These are phyloP conservation scores for Psilocybe subaeruginosa DNA, from an alignment of 768 basidiomycete genomes.

Conservation along the genomic window DNA sequence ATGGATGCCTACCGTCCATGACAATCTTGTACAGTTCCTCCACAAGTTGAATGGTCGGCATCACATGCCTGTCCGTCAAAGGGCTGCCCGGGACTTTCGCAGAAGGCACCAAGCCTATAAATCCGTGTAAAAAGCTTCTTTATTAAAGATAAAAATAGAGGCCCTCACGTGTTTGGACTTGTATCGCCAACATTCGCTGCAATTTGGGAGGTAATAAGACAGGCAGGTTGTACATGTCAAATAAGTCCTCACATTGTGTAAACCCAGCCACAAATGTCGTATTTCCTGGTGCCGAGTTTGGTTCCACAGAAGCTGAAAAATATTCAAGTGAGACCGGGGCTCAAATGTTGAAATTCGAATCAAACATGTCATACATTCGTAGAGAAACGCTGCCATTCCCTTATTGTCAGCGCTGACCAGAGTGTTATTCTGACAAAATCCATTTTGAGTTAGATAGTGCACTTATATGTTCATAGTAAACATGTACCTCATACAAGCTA, in stretches of 20 bases:
- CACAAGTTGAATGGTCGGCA: conserved; percentile 75
- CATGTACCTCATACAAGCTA: conserved; percentile 68
- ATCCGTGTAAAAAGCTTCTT: conserved; percentile 5
- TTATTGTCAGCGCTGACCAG: conserved; percentile 84
- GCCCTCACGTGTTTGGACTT: conserved; percentile 73
- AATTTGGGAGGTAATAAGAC: conserved; percentile 5
- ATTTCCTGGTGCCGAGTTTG: conserved; percentile 67
- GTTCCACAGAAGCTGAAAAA: conserved; percentile 60
- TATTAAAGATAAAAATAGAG: conserved; percentile 8
- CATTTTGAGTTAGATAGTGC: conserved; percentile 3
- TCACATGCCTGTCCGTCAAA: conserved; percentile 73
- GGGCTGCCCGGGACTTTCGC: conserved; percentile 72
- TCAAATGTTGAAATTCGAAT: background rate
- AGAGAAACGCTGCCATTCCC: conserved; percentile 82
- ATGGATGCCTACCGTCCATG: conserved; percentile 58
- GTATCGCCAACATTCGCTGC: conserved; percentile 83
- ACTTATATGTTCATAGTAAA: background rate
- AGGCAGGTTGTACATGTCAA: background rate
- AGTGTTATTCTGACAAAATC: conserved; percentile 70
- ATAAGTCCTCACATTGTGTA: conserved; percentile 57
- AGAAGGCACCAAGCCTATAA: conserved; percentile 67
- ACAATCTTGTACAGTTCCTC: conserved; percentile 66
- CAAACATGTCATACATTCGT: conserved; percentile 54
- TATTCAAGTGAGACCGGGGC: background rate
- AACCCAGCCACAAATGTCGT: conserved; percentile 76